Base-by-base conservation (phyloP, 495 filamentous ascomycete genomes). In the Talaromyces nanjingensis region DNA sequence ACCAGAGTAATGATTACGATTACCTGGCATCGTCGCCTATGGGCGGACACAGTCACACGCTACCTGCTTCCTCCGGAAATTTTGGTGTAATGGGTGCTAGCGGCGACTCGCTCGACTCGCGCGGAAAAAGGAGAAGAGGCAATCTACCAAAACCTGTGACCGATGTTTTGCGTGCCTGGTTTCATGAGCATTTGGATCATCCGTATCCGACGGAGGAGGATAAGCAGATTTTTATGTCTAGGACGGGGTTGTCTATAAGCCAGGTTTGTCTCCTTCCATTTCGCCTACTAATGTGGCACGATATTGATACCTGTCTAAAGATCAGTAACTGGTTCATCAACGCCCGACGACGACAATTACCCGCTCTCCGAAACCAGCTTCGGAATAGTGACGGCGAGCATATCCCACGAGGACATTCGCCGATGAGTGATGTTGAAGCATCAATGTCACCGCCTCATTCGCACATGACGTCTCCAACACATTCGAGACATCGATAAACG, bases 281-380 rank as follows among this genome's bases (percentile, higher is more conserved):
- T 9, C 20, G 66, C 20, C 33, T 16, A 42, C 9, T 42, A 42
- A 5, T 16, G 3, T 2, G 37, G 37, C 25, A 57, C 2, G 57
- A 52, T 24, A 29, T 31, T 52, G 62, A 58, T 37, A 37, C 2
- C 59, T n/a, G 18, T 25, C 27, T 66, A 76, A 74, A 96, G 84
- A 91, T 96, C 60, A 92, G 89, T 65, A 97, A 97, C 70, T 97
- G 92, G 92, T 97, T 96, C 73, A 97, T 97, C 73, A 97, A 96
- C 68, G 91, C 91, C 9, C 83, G 92, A 60, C 81, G 92, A 54
- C 85, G 92, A 49, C 87, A 91, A 65, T 74, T 93, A n/a, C 91
- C 91, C 18, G 76, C 75, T 22, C 76, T 91, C 63, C 79, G 86
- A 27, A 86, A 84, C 56, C 81, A 84, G 62, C 76, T 78, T 71